Base-by-base conservation (phyloP, 106 monocot genomes). In the Dioscorea dumetorum region DNA sequence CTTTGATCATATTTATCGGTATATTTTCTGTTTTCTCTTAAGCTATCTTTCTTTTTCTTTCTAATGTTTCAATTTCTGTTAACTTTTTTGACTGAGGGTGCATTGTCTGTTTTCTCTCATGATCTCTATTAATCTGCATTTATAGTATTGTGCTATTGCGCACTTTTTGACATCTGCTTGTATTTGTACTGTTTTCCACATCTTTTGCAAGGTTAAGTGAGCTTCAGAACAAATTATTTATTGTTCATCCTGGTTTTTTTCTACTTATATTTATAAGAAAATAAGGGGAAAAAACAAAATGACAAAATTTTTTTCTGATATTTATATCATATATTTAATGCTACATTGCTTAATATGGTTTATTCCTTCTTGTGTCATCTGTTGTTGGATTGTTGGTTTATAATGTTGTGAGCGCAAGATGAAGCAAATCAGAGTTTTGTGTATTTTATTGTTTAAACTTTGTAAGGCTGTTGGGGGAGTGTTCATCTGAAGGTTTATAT, bases 1-100 rank as follows among this genome's bases (percentile, higher is more conserved):
- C 52, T 93, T 87, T 50, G 90, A 86, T 20, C 84, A 87, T 49
- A 75, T 84, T 62, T 99, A 93, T 70, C 83, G 92, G 99, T 99
- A 82, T 32, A 76, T 35, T 48, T 13, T 48, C 20, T 35, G 21
- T 58, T 64, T n/a, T 48, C 12, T 22, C 21, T 8, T 60, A 22
- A 17, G 48, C 3, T 23, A 19, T 62, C 2, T 33, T 62, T 33
- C 61, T 32, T 13, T 32, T 11, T 24, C 28, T 8, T 61, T 48
- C 2, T 62, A 10, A 33, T 63, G 17, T 1, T 16, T 33, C 31
- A 14, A 33, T 49, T 33, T 65, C 10, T 67, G 23, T 58, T 19
- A 1, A 16, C 22, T 58, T 41, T 6, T 57, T 22, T 62, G 9
- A 19, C 14, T 32, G 51, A 8, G 31, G 65, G 16, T 22, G 13